Conservation (phyloP, 768 basidiomycete genomes). For the Psilocybe azurescens region DNA sequence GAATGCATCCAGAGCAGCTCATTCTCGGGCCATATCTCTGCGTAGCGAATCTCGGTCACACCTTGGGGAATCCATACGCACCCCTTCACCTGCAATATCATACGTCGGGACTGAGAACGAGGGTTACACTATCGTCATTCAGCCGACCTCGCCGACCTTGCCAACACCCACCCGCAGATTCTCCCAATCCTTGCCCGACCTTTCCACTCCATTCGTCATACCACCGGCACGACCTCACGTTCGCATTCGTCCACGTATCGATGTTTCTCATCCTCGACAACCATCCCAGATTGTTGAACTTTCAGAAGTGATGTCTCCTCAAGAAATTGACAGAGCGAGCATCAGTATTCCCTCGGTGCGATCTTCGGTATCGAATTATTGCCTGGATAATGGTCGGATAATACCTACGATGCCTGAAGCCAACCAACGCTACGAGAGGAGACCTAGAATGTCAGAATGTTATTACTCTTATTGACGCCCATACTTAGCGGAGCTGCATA, state of each 20-base stretch:
- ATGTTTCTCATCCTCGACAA: not conserved
- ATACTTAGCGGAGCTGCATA: not conserved
- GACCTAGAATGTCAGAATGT: constrained; percentile 26
- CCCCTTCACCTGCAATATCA: constrained; percentile 1
- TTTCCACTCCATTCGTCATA: not conserved
- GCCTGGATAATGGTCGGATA: constrained; percentile 6
- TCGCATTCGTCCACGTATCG: not conserved
- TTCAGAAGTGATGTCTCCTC: constrained; percentile 4
- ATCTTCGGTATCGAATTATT: not conserved
- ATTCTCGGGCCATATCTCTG: constrained; percentile 19
- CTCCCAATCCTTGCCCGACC: constrained; percentile 8
- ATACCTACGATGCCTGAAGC: constrained; percentile 27
- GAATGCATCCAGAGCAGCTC: constrained; percentile 10
- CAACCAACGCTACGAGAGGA: constrained; percentile 23
- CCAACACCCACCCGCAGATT: constrained; percentile 8
- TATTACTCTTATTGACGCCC: too few species aligned
- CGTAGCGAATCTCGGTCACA: constrained; percentile 7
- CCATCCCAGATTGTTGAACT: constrained; percentile 1
- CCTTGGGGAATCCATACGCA: not conserved
- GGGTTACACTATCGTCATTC: not conserved
- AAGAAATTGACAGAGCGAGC: not conserved
- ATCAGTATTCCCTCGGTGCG: not conserved
- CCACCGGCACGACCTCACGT: not conserved
- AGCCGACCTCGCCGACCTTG: constrained; percentile 5
- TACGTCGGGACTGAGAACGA: constrained; percentile 6